These are phyloP conservation scores for Rhynchospora breviuscula DNA, from an alignment of 176 grass and related monocot genomes.

Conservation along the genomic window DNA sequence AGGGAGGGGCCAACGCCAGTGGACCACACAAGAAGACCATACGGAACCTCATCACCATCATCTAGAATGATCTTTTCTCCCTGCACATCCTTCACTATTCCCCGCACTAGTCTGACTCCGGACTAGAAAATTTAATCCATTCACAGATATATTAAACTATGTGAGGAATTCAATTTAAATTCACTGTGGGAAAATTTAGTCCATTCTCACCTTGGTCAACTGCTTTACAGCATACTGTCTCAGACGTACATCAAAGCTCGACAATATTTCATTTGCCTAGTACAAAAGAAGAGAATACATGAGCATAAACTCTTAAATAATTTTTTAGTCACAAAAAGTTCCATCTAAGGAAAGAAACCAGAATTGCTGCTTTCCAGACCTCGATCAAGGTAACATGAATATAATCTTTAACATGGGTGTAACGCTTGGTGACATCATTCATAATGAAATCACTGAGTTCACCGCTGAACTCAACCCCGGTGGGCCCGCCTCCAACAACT, in stretches of 20 bases:
- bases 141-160: slow-evolving; percentile 10
- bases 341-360: slow-evolving; percentile 18
- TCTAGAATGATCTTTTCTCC: slow-evolving; percentile 67
- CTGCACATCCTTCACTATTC: slow-evolving; percentile 85
- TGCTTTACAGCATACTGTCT: slow-evolving; percentile 88
- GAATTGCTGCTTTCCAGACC: slow-evolving; percentile 33
- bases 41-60: slow-evolving; percentile 84
- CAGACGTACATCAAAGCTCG: slow-evolving; percentile 86
- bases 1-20: slow-evolving; percentile 88
- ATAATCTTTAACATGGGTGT: slow-evolving; percentile 93
- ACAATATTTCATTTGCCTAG: slow-evolving; percentile 97
- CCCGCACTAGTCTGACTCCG: slow-evolving; percentile 76
- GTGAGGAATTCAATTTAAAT: too few species aligned
- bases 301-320: not conserved
- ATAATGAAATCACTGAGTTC: slow-evolving; percentile 98
- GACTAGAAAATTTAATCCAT: slow-evolving; percentile 41
- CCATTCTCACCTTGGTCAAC: slow-evolving; percentile 57
- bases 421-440: slow-evolving; percentile 83
- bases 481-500: slow-evolving; percentile 97
- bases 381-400: slow-evolving; percentile 91
- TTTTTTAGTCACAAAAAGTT: not conserved
- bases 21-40: slow-evolving; percentile 94
- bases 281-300: slow-evolving; percentile 18
- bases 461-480: slow-evolving; percentile 97
- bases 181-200: too few species aligned